Evolutionary conservation across 2,329 filamentous ascomycete species (phyloP), one percentile per base, ranked within the genome.

Genomic region (Colletotrichum musicola): DNA sequence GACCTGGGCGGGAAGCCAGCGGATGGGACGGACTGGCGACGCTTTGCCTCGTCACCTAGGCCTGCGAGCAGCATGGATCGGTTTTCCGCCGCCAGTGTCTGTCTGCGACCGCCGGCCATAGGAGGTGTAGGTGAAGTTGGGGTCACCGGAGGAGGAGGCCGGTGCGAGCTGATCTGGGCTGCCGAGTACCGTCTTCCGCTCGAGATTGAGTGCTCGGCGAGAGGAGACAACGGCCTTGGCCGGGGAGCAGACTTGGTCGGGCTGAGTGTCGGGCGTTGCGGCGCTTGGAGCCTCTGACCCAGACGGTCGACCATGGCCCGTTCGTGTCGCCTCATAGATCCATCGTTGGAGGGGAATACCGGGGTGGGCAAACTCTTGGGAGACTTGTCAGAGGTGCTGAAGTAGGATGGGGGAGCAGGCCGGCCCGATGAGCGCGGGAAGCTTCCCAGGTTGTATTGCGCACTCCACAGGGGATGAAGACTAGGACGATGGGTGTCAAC

Each of bases 271-370:
- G 70, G 50, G 12, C 69, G 60, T 16, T 70, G 69, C 47, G 72
- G 47, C 30, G 69, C 71, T 5, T 73, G 73, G 9, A 70, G 69
- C 58, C 72, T 74, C 56, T 74, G 74, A 38, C 80, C 77, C 5
- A 81, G 71, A 30, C 76, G 77, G 42, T 79, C 77, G 12, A 80
- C 72, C 67, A 81, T 71, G 6, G 76, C 75, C 47, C 76, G 75
- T 63, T 81, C 78, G 55, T 81, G 80, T 55, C 74, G 75, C 54
- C 77, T 77, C 76, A 81, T 79, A 7, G 73, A 68, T 2, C 72
- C 73, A 70, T 81, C 80, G 54, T 78, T 76, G 7, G 75, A 73
- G 10, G 75, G 73, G 49, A 81, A 75, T 16, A 81, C 71, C 4
- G 79, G 78, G 46, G 76, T 79, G 10, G 79, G 80, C 20, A 80